phyloP scores from a whole-genome alignment of 306 rosid genomes.

The Medicago ruthenica region DNA sequence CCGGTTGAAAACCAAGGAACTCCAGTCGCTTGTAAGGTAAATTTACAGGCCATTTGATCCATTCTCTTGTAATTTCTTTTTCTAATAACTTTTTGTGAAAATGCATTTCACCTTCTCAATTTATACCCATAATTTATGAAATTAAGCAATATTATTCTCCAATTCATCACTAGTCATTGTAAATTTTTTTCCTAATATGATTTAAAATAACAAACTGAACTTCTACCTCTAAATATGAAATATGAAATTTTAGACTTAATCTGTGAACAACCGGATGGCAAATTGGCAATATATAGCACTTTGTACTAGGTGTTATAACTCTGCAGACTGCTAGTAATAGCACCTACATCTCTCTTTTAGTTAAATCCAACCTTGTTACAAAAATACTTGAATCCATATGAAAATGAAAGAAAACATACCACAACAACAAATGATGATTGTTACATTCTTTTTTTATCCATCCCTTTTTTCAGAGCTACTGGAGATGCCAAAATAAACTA shows the following conservation, averaged over 20 bases:
- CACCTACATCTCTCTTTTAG: slow-evolving; percentile 40
- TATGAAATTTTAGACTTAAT: neutral
- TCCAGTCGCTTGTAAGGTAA: too few relatives aligned
- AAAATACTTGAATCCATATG: slow-evolving; percentile 43
- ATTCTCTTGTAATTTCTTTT: too few relatives aligned
- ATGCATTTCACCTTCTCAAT: too few relatives aligned
- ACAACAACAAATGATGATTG: slow-evolving; percentile 41
- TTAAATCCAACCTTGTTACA: slow-evolving; percentile 45
- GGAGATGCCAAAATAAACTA: slow-evolving; percentile 43
- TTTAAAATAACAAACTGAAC: neutral
- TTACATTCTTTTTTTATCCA: slow-evolving; percentile 23
- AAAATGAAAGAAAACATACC: slow-evolving; percentile 14
- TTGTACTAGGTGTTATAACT: slow-evolving; percentile 2
- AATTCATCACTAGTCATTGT: neutral
- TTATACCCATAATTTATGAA: too few relatives aligned
- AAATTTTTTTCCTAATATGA: neutral
- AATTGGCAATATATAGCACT: neutral
- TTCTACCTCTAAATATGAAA: neutral
- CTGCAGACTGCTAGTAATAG: slow-evolving; percentile 30
- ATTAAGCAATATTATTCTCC: neutral
- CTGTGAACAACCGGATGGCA: neutral
- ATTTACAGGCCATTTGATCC: too few relatives aligned
- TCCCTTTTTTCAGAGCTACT: slow-evolving; percentile 34
- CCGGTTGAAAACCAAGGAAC: too few relatives aligned
- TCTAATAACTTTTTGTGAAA: too few relatives aligned